Percentiles rank a stretch among this genome's conserved stretches.
Conservation (phyloP, 495 filamentous ascomycete genomes). For the Penicillium robsamsonii region DNA sequence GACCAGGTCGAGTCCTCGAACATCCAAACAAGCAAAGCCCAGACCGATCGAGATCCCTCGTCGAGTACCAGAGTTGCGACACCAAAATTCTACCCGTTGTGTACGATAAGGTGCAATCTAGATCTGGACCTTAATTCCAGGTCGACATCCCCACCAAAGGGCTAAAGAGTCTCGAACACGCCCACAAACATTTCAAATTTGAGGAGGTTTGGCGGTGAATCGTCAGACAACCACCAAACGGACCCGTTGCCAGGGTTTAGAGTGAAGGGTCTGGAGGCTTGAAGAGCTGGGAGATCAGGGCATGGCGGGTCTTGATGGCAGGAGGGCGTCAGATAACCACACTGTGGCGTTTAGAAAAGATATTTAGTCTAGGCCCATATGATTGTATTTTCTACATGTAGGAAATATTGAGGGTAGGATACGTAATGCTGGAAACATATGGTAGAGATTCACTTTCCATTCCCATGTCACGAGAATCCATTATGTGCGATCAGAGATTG, state of each 20-base stretch:
- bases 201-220: conserved; percentile 5
- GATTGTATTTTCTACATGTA: neutral
- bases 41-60: neutral
- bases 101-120: neutral
- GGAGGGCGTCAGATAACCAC: neutral
- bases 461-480: neutral
- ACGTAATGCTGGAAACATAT: neutral
- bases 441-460: neutral
- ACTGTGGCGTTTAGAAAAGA: neutral
- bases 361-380: neutral
- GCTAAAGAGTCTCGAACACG: conserved; percentile 2
- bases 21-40: neutral
- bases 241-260: neutral
- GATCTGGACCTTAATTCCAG: conserved; percentile 4
- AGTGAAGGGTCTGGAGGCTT: neutral
- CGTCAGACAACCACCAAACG: conserved; percentile 22
- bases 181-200: neutral
- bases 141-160: neutral
- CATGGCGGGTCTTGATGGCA: neutral
- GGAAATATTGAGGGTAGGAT: neutral
- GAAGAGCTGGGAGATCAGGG: neutral
- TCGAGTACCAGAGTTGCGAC: neutral
- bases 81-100: neutral
- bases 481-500: neutral
- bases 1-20: neutral